Base-by-base conservation (phyloP, 1,284 basidiomycete genomes). In the Apiotrichum siamense region DNA sequence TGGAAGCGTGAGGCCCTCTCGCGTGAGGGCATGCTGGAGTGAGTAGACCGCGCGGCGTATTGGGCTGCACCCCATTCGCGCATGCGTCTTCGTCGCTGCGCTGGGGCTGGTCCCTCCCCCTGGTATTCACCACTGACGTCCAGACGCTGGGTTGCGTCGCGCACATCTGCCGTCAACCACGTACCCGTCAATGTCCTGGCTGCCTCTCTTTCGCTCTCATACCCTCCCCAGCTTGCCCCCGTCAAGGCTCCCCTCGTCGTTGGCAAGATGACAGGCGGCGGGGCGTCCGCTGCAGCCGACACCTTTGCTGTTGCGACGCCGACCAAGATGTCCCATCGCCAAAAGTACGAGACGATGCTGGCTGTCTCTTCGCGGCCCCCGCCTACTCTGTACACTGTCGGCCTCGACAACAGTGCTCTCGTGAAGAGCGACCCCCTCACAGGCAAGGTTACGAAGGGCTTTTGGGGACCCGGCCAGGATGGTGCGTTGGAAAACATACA, bases 401-500 rank as follows among this genome's bases (percentile, higher is more conserved):
- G 70, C 1, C 47, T 72, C 38, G 63, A 62, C 24, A 52, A 60
- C 12, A 67, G 67, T 3, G 66, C 62, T 0, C 59, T 70, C 6
- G 65, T 73, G 26, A 55, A 65, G 31, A 68, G 67, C 32, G 72
- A 74, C 42, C 70, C 72, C 1, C 55, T 73, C 39, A 65, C 53
- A 12, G 72, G 70, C 4, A 72, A 72, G 44, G 63, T 69, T 3
- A 63, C 69, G 5, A 72, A 72, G 44, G 72, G 72, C 0, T 72
- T 65, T 51, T 71, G 71, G 64, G 70, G 70, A 25, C 69, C 72
- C 5, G 65, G 64, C 0, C 50, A 62, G 42, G 65, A 70, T 58
- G 62, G 68, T 69, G 25, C 52, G 66, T 62, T 21, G 17, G 11
- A 9, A 31, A 2, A 4, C 33, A 31, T 38, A 35, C 25, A 43